Conservation (phyloP, 108 stramenopile species). For the Epithemia pelagica region DNA sequence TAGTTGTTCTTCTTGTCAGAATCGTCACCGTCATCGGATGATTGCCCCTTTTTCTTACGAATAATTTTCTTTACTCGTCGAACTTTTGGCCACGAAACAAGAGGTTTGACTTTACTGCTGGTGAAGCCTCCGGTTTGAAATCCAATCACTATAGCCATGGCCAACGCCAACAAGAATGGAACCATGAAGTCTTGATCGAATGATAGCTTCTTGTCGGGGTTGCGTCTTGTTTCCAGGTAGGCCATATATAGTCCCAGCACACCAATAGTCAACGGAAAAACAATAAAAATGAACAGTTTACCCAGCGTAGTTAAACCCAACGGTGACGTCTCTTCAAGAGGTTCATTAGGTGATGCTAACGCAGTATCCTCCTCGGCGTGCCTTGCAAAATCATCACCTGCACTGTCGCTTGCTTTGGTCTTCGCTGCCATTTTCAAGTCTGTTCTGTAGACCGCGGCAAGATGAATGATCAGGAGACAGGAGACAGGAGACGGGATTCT, state of each 20-base stretch:
- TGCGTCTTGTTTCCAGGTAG: constrained; percentile 25
- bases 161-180: constrained; percentile 43
- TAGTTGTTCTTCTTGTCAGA: background rate
- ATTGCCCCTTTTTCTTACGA: constrained; percentile 16
- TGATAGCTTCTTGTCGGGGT: constrained; percentile 19
- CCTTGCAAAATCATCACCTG: background rate
- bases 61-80: constrained; percentile 33
- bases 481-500: too few relatives aligned
- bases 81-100: constrained; percentile 48
- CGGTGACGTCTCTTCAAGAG: background rate
- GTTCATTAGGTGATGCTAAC: background rate
- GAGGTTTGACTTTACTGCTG: constrained; percentile 16
- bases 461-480: too few relatives aligned
- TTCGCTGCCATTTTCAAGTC: background rate
- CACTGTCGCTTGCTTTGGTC: background rate
- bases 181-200: constrained; percentile 54
- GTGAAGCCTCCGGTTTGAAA: constrained; percentile 54
- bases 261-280: constrained; percentile 40
- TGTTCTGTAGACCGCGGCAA: too few relatives aligned
- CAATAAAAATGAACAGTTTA: constrained; percentile 25
- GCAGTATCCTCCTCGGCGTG: constrained; percentile 2
- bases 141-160: constrained; percentile 44
- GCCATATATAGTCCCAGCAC: constrained; percentile 31
- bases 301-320: constrained; percentile 1
- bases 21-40: background rate